Percentiles rank a stretch among this genome's conserved stretches.
phyloP scores from a whole-genome alignment of 805 yeast genomes.

The Hanseniaspora thailandica region DNA sequence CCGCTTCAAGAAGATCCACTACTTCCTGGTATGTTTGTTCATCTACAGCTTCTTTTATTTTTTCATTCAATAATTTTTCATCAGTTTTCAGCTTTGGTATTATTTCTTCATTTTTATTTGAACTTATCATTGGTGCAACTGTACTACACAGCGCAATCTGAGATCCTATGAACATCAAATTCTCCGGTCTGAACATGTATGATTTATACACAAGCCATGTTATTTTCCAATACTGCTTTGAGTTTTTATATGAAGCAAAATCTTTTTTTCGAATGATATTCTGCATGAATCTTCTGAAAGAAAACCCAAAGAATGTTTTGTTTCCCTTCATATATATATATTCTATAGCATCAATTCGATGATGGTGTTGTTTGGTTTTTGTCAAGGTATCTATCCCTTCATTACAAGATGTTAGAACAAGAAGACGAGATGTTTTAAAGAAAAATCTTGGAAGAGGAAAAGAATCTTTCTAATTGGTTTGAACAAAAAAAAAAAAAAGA shows the following conservation, averaged over 20 bases:
- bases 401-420: background rate
- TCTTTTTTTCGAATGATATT: background rate
- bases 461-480: background rate
- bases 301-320: background rate
- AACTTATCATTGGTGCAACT: background rate
- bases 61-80: background rate
- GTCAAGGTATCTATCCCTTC: background rate
- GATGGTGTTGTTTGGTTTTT: background rate
- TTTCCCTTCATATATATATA: background rate
- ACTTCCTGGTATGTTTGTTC: slow-evolving; percentile 2
- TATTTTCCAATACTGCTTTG: slow-evolving; percentile 10
- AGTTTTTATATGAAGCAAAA: background rate
- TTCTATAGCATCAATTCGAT: background rate
- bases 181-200: slow-evolving; percentile 10
- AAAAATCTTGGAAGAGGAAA: background rate
- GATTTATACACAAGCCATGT: slow-evolving; percentile 11
- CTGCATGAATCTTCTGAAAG: slow-evolving; percentile 6
- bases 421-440: background rate
- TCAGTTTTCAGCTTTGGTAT: background rate
- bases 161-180: background rate
- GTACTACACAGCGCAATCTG: slow-evolving; percentile 3
- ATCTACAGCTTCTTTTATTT: background rate
- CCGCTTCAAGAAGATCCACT: background rate
- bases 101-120: background rate
- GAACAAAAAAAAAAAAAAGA: background rate